Percentiles rank a stretch among this genome's conserved stretches.
Evolutionary conservation across 352 stramenopile genomes (phyloP).

Genomic region (Phytophthora tentaculata): DNA sequence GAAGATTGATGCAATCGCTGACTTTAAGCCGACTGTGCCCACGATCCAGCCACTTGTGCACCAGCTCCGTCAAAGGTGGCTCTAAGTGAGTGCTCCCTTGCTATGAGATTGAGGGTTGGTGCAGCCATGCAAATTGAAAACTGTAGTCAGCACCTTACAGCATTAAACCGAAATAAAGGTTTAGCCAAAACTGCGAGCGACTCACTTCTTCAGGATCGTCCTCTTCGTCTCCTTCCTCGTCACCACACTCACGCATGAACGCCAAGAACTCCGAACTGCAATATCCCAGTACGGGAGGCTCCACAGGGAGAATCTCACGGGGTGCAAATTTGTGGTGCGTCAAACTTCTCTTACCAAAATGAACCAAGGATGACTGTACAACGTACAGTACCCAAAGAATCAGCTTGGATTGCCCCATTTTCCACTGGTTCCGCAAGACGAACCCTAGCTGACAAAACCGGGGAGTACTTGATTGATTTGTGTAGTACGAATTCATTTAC

Average conservation of each 20-base stretch:
- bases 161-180: no score
- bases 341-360: neutral
- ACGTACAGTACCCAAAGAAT: neutral
- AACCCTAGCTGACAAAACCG: neutral
- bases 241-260: conserved; percentile 56
- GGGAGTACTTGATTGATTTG: neutral
- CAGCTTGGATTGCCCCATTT: neutral
- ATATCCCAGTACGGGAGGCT: conserved; percentile 36
- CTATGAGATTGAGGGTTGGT: no score
- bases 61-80: conserved; percentile 42
- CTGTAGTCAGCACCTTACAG: no score
- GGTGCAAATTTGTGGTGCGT: no score
- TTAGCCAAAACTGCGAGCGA: conserved; percentile 8
- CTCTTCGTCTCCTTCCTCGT: conserved; percentile 45
- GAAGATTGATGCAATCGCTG: conserved; percentile 61
- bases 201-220: conserved; percentile 51
- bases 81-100: no score
- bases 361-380: neutral
- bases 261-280: conserved; percentile 51
- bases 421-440: neutral
- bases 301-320: conserved; percentile 19
- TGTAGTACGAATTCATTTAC: neutral
- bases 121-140: no score
- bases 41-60: conserved; percentile 42
- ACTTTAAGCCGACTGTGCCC: conserved; percentile 43